These are phyloP conservation scores for Lichtheimia ornata DNA, from an alignment of 371 early-diverging fungal species.

Conservation along the genomic window DNA sequence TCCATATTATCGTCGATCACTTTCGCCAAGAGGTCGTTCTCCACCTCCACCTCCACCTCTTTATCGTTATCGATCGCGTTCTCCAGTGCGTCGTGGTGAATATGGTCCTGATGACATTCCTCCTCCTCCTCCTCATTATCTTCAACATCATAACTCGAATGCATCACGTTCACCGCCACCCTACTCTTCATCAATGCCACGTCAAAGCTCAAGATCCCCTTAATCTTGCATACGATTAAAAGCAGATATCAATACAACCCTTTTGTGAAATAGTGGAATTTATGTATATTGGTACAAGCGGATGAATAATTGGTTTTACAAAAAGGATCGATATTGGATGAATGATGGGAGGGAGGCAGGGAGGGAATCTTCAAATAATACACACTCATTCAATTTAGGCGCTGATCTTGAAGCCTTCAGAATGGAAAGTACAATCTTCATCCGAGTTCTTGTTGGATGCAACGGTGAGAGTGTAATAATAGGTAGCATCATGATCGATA, in stretches of 20 bases:
- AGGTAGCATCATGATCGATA: slow-evolving; percentile 10
- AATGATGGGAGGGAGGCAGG: background rate
- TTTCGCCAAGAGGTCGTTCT: slow-evolving; percentile 16
- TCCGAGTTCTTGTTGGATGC: slow-evolving; percentile 6
- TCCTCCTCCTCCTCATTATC: background rate
- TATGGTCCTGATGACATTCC: slow-evolving; percentile 8
- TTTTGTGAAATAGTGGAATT: background rate
- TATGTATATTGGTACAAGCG: background rate
- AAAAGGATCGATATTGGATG: background rate
- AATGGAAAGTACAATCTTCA: slow-evolving; percentile 17
- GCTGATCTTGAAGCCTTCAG: slow-evolving; percentile 16
- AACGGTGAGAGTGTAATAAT: slow-evolving; percentile 18
- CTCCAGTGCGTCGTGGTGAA: background rate
- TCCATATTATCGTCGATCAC: slow-evolving; percentile 64
- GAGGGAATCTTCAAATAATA: background rate
- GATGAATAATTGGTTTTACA: background rate
- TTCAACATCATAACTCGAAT: slow-evolving; percentile 3
- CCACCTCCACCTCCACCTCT: slow-evolving; percentile 15
- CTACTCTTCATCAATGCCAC: background rate
- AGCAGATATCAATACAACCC: too few relatives aligned
- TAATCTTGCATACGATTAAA: too few relatives aligned
- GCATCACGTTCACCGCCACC: slow-evolving; percentile 14
- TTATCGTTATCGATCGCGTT: slow-evolving; percentile 6
- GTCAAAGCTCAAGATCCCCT: background rate
- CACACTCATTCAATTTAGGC: too few relatives aligned